phyloP scores from a whole-genome alignment of 768 basidiomycete species.

The Rubroboletus pulcherrimus region DNA sequence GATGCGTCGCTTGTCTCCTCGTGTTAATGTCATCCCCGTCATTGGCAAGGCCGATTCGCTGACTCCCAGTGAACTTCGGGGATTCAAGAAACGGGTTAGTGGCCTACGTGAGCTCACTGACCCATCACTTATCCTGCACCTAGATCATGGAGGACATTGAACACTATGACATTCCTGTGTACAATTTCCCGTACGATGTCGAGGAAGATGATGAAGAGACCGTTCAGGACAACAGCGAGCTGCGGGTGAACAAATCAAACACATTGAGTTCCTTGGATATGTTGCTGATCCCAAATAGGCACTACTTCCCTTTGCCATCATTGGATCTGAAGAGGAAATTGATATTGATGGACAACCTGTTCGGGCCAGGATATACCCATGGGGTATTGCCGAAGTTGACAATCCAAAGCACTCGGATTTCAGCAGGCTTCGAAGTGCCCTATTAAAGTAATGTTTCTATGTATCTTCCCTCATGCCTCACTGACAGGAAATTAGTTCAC shows the following conservation, averaged over 20 bases:
- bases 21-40: conserved; percentile 98
- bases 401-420: conserved; percentile 99
- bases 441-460: conserved; percentile 65
- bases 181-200: conserved; percentile 99
- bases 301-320: conserved; percentile 92
- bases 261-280: not conserved
- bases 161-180: conserved; percentile 95
- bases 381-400: conserved; percentile 98
- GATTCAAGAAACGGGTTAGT: conserved; percentile 90
- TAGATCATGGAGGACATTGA: conserved; percentile 99
- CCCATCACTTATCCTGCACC: not conserved
- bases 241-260: conserved; percentile 56
- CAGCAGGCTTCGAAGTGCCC: conserved; percentile 83
- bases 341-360: conserved; percentile 89
- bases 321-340: conserved; percentile 96
- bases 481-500: conserved; percentile 58
- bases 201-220: conserved; percentile 99
- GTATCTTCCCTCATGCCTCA: not conserved
- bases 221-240: conserved; percentile 94
- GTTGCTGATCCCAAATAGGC: conserved; percentile 43
- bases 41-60: conserved; percentile 95
- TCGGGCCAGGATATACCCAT: conserved; percentile 93
- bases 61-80: conserved; percentile 87
- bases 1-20: conserved; percentile 95
- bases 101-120: not conserved